These are phyloP conservation scores for Cenchrus americanus DNA, from an alignment of 176 grass and related monocot genomes.

Conservation along the genomic window DNA sequence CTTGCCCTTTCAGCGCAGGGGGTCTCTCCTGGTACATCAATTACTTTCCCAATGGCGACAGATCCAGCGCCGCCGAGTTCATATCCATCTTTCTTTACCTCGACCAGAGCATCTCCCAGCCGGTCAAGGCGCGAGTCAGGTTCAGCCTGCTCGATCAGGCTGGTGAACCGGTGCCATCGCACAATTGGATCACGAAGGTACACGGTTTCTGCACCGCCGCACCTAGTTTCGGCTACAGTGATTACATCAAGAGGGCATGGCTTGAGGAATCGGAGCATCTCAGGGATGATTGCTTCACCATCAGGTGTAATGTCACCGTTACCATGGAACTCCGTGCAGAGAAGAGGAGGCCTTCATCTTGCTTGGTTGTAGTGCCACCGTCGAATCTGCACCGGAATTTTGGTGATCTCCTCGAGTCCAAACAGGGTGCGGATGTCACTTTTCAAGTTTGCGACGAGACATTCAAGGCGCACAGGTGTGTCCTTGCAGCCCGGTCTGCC, in stretches of 20 bases:
- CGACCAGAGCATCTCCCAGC: no score
- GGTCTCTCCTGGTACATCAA: no score
- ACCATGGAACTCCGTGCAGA: neutral
- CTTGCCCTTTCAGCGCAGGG: no score
- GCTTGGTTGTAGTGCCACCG: constrained; percentile 22
- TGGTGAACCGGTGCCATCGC: neutral
- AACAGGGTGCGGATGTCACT: constrained; percentile 15
- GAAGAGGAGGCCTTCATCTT: neutral
- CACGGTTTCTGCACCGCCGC: neutral
- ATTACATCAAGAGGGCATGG: neutral
- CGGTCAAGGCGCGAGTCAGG: neutral
- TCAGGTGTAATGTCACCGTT: neutral
- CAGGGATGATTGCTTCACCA: constrained; percentile 16
- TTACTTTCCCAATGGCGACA: no score
- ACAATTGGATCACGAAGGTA: no score
- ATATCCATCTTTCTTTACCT: no score
- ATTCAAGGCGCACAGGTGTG: constrained; percentile 20
- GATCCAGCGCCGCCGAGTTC: no score
- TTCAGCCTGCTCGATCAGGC: neutral
- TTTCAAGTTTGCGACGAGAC: neutral
- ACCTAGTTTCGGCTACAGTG: no score
- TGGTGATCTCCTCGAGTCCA: neutral
- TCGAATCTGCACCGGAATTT: constrained; percentile 25
- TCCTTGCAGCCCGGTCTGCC: neutral
- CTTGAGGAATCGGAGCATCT: neutral